These are phyloP conservation scores for Neobulgaria alba DNA, from an alignment of 2,329 filamentous ascomycete genomes.

Conservation along the genomic window DNA sequence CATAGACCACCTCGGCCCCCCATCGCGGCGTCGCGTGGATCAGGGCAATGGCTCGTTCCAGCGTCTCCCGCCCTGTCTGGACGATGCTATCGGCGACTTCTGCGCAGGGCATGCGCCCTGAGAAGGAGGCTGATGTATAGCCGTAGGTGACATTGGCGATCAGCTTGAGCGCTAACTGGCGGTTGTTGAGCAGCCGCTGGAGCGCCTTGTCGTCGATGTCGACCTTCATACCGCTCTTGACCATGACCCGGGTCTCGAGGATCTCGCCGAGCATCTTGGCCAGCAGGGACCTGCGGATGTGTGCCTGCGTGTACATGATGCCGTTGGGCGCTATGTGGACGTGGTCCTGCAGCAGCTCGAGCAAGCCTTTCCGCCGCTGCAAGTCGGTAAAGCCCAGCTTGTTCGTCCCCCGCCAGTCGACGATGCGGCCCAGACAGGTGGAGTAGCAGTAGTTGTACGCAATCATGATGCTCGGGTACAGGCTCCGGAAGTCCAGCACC, in stretches of 20 bases:
- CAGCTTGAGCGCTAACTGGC: slow-evolving; percentile 87
- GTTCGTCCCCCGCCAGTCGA: slow-evolving; percentile 79
- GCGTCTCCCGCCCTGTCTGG: slow-evolving; percentile 86
- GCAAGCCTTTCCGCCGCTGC: slow-evolving; percentile 62
- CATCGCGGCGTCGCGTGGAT: slow-evolving; percentile 84
- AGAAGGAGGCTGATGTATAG: slow-evolving; percentile 94
- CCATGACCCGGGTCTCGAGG: slow-evolving; percentile 92
- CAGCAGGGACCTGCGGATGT: slow-evolving; percentile 80
- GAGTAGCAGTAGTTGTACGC: slow-evolving; percentile 99
- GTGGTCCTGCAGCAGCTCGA: slow-evolving; percentile 72
- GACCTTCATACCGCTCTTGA: slow-evolving; percentile 92
- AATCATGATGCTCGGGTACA: slow-evolving; percentile 98
- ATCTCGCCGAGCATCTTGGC: slow-evolving; percentile 97
- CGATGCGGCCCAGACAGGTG: slow-evolving; percentile 81
- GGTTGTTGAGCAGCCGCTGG: slow-evolving; percentile 83
- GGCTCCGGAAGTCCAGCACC: slow-evolving; percentile 89
- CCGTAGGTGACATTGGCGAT: slow-evolving; percentile 99
- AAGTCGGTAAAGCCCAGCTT: slow-evolving; percentile 95
- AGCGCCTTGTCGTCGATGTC: slow-evolving; percentile 82
- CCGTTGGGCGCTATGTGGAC: slow-evolving; percentile 94
- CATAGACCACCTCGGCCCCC: slow-evolving; percentile 96
- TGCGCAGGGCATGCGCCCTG: slow-evolving; percentile 92
- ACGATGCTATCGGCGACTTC: slow-evolving; percentile 98
- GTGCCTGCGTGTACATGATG: slow-evolving; percentile 85
- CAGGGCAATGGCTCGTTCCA: slow-evolving; percentile 85